Percentiles rank a stretch among this genome's conserved stretches.
phyloP scores from a whole-genome alignment of 352 stramenopile species.

The Pythium brassicae region DNA sequence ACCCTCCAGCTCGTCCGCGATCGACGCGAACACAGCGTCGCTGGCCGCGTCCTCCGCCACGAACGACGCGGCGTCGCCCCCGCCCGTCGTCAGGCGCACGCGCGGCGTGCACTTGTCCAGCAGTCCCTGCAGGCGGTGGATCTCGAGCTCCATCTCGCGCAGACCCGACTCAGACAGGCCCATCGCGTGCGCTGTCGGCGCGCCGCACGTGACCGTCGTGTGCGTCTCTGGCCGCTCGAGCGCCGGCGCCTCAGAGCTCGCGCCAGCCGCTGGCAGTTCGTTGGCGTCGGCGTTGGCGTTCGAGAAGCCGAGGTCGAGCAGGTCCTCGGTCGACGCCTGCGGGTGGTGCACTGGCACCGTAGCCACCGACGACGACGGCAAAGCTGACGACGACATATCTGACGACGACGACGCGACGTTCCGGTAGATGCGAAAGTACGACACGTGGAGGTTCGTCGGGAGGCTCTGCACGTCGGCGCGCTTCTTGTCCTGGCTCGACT shows the following conservation, averaged over 20 bases:
- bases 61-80: conserved; percentile 28
- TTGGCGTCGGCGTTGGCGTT: conserved; percentile 6
- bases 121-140: conserved; percentile 56
- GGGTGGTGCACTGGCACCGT: conserved; percentile 12
- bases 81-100: conserved; percentile 21
- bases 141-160: conserved; percentile 80
- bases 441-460: conserved; percentile 80
- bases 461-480: conserved; percentile 76
- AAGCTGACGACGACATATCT: neutral
- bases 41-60: conserved; percentile 43
- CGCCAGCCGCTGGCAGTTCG: neutral
- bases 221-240: conserved; percentile 54
- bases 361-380: neutral
- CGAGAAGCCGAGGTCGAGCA: conserved; percentile 38
- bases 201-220: conserved; percentile 72
- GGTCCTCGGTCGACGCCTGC: conserved; percentile 45
- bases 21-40: conserved; percentile 45
- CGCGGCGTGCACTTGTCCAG: conserved; percentile 59
- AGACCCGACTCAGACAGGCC: conserved; percentile 69
- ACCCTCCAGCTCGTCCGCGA: conserved; percentile 32
- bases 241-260: conserved; percentile 10
- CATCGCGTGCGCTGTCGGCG: conserved; percentile 78
- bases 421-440: conserved; percentile 77
- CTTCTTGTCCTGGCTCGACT: conserved; percentile 81
- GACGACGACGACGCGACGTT: conserved; percentile 31